phyloP scores from a whole-genome alignment of 257 asterid genomes.

The Gardenia jasminoides region DNA sequence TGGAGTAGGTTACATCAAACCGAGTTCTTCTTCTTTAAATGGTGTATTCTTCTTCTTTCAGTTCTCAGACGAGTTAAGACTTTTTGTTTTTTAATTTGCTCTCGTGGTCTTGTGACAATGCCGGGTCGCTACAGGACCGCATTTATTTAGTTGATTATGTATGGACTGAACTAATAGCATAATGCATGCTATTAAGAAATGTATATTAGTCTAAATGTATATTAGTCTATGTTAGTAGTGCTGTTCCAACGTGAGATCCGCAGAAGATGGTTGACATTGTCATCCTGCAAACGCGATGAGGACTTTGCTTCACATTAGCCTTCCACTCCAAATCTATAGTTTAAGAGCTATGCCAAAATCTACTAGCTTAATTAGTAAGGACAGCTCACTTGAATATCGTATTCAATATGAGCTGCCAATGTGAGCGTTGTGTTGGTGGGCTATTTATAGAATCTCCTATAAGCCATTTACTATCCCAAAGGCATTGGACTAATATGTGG shows the following conservation, averaged over 20 bases:
- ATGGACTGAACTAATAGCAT: not conserved
- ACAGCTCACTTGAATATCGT: no score
- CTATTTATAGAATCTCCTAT: no score
- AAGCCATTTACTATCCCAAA: no score
- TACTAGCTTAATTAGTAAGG: no score
- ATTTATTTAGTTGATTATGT: not conserved
- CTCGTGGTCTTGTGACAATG: not conserved
- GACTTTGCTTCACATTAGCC: not conserved
- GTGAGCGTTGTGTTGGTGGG: no score
- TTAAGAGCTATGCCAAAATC: not conserved
- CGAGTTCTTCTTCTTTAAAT: not conserved
- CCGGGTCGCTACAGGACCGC: not conserved
- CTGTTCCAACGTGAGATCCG: not conserved
- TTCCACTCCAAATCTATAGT: not conserved
- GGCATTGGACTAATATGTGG: no score
- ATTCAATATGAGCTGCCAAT: no score
- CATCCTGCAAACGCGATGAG: not conserved
- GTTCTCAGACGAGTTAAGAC: not conserved
- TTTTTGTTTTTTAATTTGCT: not conserved
- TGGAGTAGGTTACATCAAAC: not conserved
- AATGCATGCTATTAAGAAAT: not conserved
- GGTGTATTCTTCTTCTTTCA: not conserved
- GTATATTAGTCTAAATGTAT: not conserved
- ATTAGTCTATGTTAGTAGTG: not conserved
- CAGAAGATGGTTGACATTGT: slow-evolving; percentile 4